Conservation (phyloP, 352 stramenopile species). For the Phytopythium helicoides region DNA sequence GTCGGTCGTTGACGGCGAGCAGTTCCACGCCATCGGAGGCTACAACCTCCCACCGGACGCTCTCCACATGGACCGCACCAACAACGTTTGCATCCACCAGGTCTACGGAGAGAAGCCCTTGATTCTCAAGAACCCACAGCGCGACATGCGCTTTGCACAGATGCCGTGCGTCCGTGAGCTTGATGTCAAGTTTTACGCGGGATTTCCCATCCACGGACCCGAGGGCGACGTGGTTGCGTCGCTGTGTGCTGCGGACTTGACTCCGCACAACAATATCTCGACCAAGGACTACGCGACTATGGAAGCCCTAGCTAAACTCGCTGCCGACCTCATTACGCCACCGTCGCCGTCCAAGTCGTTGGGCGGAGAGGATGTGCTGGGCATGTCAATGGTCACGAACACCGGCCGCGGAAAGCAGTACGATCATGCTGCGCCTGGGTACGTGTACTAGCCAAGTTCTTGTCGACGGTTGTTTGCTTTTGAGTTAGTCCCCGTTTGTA, state of each 20-base stretch:
- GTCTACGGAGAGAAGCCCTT: slow-evolving; percentile 63
- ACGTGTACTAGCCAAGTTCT: background rate
- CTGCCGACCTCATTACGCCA: slow-evolving; percentile 32
- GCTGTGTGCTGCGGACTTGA: slow-evolving; percentile 40
- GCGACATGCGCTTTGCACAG: slow-evolving; percentile 68
- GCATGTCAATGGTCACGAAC: slow-evolving; percentile 7
- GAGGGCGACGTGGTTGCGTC: slow-evolving; percentile 55
- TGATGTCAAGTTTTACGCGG: slow-evolving; percentile 69
- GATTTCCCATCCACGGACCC: slow-evolving; percentile 47
- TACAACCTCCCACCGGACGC: slow-evolving; percentile 37
- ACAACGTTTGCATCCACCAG: slow-evolving; percentile 54
- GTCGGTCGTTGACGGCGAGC: slow-evolving; percentile 47
- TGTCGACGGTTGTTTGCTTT: background rate
- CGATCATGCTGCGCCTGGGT: background rate
- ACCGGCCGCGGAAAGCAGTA: background rate
- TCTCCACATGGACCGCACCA: slow-evolving; percentile 27
- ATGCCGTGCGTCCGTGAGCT: slow-evolving; percentile 45
- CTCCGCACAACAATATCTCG: slow-evolving; percentile 54
- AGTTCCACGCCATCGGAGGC: slow-evolving; percentile 49
- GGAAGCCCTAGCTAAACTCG: slow-evolving; percentile 52
- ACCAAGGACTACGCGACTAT: slow-evolving; percentile 80
- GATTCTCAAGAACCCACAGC: slow-evolving; percentile 62
- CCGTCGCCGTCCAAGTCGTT: slow-evolving; percentile 13
- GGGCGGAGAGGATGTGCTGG: background rate
- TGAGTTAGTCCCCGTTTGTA: background rate